Conservation (phyloP, 805 yeast genomes). For the Candida taoyuanica region DNA sequence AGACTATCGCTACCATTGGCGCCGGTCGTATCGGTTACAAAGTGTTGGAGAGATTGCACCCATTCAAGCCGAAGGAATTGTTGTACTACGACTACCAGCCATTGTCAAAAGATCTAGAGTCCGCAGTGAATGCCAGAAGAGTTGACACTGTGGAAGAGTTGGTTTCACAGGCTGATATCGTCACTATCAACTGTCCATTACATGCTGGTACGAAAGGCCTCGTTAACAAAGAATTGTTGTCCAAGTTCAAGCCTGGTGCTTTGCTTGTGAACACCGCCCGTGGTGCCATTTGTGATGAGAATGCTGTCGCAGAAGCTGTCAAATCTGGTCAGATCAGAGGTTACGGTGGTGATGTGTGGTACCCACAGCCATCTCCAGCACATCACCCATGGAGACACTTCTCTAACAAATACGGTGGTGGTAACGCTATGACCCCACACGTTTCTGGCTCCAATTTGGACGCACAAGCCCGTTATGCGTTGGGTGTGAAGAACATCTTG, state of each 20-base stretch:
- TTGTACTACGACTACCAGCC: conserved; percentile 73
- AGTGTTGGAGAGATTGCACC: conserved; percentile 63
- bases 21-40: conserved; percentile 80
- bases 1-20: conserved; percentile 75
- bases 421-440: conserved; percentile 85
- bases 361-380: conserved; percentile 76
- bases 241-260: conserved; percentile 70
- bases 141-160: conserved; percentile 59
- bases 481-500: conserved; percentile 63
- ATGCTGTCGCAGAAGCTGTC: conserved; percentile 74
- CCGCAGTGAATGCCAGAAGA: conserved; percentile 54
- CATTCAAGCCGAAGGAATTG: conserved; percentile 72
- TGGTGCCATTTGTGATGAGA: conserved; percentile 71
- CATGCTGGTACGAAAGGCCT: conserved; percentile 66
- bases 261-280: conserved; percentile 76
- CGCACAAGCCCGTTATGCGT: conserved; percentile 72
- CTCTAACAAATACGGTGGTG: conserved; percentile 62
- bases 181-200: conserved; percentile 73
- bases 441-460: conserved; percentile 76
- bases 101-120: conserved; percentile 54
- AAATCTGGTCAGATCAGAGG: conserved; percentile 65
- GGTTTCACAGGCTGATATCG: conserved; percentile 64
- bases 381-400: conserved; percentile 75
- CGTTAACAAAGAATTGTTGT: conserved; percentile 58
- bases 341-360: conserved; percentile 86